phyloP scores from a whole-genome alignment of 305 asterid species.

The Solanum hybrid region DNA sequence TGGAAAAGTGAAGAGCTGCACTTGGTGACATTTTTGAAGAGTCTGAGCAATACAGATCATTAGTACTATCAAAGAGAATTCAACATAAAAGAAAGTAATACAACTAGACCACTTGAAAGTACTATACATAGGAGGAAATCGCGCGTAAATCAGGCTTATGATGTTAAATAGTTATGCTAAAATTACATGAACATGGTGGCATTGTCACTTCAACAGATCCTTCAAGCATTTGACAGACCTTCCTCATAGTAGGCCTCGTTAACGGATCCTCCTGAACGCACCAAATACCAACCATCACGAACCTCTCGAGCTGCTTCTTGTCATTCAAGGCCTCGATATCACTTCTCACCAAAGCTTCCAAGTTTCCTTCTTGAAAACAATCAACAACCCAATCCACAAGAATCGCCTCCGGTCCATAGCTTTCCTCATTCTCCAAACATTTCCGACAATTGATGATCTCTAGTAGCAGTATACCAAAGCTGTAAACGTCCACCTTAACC shows the following conservation, averaged over 20 bases:
- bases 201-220: slow-evolving; percentile 22
- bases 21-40: neutral
- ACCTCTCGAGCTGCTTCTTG: slow-evolving; percentile 15
- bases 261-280: slow-evolving; percentile 35
- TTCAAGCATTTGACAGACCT: slow-evolving; percentile 33
- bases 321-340: slow-evolving; percentile 28
- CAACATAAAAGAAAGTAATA: neutral
- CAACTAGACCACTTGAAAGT: no score
- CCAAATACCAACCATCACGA: slow-evolving; percentile 37
- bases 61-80: neutral
- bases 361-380: slow-evolving; percentile 18
- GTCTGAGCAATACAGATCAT: neutral
- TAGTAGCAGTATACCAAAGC: slow-evolving; percentile 46
- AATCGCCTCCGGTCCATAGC: slow-evolving; percentile 4
- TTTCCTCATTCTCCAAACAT: slow-evolving; percentile 10
- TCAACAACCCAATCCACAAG: slow-evolving; percentile 41
- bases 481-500: slow-evolving; percentile 41
- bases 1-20: neutral
- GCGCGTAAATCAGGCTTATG: neutral
- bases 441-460: slow-evolving; percentile 39
- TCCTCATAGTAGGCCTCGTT: slow-evolving; percentile 38
- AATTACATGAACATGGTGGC: slow-evolving; percentile 23
- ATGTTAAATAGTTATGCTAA: neutral
- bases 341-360: slow-evolving; percentile 22
- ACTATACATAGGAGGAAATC: neutral